phyloP scores from a whole-genome alignment of 2,329 filamentous ascomycete species.

The Sporothrix pallida region DNA sequence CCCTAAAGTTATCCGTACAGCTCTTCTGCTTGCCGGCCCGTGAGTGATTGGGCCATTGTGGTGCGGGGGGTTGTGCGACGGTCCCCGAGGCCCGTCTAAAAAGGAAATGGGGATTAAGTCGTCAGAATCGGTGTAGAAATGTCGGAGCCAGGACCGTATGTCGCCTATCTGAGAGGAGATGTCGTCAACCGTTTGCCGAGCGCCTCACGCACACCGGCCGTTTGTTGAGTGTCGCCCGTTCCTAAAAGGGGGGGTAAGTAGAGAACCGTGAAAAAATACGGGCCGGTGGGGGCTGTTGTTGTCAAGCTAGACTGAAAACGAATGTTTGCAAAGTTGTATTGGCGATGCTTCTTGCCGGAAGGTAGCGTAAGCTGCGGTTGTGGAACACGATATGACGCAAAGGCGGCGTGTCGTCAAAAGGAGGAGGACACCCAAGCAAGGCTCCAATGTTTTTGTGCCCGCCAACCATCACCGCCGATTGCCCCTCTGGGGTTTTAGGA shows the following conservation, averaged over 20 bases:
- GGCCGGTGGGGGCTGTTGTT: background rate
- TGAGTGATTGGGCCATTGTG: slow-evolving; percentile 34
- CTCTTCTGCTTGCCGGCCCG: slow-evolving; percentile 79
- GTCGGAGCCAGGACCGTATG: background rate
- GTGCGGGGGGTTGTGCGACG: slow-evolving; percentile 29
- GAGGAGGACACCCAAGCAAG: slow-evolving; percentile 21
- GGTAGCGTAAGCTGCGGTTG: slow-evolving; percentile 12
- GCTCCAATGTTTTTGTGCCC: slow-evolving; percentile 24
- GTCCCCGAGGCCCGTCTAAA: slow-evolving; percentile 32
- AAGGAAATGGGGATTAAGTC: background rate
- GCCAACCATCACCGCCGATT: slow-evolving; percentile 27
- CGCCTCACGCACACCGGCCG: background rate
- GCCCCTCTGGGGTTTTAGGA: slow-evolving; percentile 26
- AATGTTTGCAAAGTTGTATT: background rate
- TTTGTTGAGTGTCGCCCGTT: background rate
- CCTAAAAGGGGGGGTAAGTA: background rate
- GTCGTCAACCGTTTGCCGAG: background rate
- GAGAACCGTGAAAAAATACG: background rate
- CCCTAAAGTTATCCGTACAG: slow-evolving; percentile 63
- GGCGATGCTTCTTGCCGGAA: background rate
- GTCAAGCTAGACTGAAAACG: background rate
- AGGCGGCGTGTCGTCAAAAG: slow-evolving; percentile 26
- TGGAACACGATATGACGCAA: slow-evolving; percentile 30
- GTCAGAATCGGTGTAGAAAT: background rate
- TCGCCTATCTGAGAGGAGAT: background rate